Evolutionary conservation across 495 filamentous ascomycete species (phyloP), one percentile per base, ranked within the genome.

Genomic region (Lepraria neglecta): DNA sequence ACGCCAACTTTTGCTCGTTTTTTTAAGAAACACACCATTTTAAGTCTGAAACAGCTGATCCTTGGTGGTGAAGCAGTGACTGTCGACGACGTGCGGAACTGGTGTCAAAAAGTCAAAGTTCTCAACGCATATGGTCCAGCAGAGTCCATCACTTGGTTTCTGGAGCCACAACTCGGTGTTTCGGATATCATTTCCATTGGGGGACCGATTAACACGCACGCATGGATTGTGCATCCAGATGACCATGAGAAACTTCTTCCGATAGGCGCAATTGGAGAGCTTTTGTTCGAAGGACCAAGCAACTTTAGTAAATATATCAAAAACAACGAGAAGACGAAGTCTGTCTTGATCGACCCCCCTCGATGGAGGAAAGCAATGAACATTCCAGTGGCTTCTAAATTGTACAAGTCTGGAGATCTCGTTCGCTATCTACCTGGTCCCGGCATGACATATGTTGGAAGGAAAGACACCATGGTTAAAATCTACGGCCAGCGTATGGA

Each of bases 321-420:
- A 5, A 69, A 75, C 1, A 75, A 71, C 6, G 74, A 74, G 50
- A 70, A 74, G 63, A 83, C 79, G 0, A 65, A 57, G 11, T 67
- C 69, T 4, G 71, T 71, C 3, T 84, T 82, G 62, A 72, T 84
- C 56, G 61, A 64, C 30, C 64, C 75, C 35, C 80, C 80, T 3
- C 63, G 54, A 19, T 82, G 76, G 75, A 72, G 78, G 11, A 58
- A 19, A 14, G 56, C 55, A 4, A 73, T 74, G 3, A 67, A 73
- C 9, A 6, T 28, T 12, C 52, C 44, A 42, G 45, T 35, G 17
- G 43, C 45, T 43, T n/a, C 61, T 6, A 30, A 40, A 11, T 35
- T 52, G 6, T 87, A 87, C 62, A 82, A 80, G 64, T 84, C 82
- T 1, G 82, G 82, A 5, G 82, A 85, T 68, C 67, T 84, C 0